These are phyloP conservation scores for Ziziphus jujuba DNA, from an alignment of 306 rosid genomes.

Conservation along the genomic window DNA sequence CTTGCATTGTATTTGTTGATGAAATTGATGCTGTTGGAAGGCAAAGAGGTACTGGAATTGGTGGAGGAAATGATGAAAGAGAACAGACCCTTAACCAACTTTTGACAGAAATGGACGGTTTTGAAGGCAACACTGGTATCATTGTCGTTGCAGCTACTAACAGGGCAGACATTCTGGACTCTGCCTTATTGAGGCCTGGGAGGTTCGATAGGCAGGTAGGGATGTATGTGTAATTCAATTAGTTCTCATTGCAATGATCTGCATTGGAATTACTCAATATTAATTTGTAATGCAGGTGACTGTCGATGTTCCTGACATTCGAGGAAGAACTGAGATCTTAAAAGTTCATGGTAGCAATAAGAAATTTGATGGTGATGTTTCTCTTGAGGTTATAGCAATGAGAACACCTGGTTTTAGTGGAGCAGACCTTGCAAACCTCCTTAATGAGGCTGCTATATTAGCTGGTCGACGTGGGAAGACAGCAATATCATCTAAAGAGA, in stretches of 20 bases:
- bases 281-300: slow-evolving; percentile 57
- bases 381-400: slow-evolving; percentile 91
- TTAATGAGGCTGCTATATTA: slow-evolving; percentile 95
- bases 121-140: slow-evolving; percentile 93
- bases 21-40: slow-evolving; percentile 99
- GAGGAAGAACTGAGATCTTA: slow-evolving; percentile 93
- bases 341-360: slow-evolving; percentile 94
- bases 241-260: slow-evolving; percentile 7
- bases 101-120: slow-evolving; percentile 98
- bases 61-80: slow-evolving; percentile 98
- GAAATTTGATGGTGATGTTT: slow-evolving; percentile 81
- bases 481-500: slow-evolving; percentile 88
- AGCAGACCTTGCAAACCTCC: slow-evolving; percentile 97
- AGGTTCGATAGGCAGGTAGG: slow-evolving; percentile 91
- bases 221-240: background rate
- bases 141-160: slow-evolving; percentile 98
- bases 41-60: slow-evolving; percentile 94
- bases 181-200: slow-evolving; percentile 94
- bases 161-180: slow-evolving; percentile 97
- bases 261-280: slow-evolving; percentile 10
- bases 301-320: slow-evolving; percentile 92
- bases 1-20: slow-evolving; percentile 98
- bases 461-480: slow-evolving; percentile 94
- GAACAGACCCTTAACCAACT: slow-evolving; percentile 99
- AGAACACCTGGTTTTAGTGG: slow-evolving; percentile 99